Conservation (phyloP, 164 flowering plant species). For the Buxus sempervirens region DNA sequence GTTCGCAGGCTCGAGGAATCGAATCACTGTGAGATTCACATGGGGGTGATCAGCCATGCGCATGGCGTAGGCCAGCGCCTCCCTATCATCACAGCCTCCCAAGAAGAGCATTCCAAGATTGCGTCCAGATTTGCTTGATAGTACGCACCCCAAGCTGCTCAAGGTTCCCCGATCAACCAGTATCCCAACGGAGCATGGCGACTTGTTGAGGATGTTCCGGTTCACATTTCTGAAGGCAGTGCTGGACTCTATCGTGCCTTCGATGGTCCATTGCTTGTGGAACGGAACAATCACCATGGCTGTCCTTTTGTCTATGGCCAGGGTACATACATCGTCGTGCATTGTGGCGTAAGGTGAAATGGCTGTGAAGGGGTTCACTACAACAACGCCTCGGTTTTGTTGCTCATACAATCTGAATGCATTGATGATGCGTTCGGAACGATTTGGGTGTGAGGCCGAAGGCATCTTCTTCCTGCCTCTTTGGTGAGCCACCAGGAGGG, state of each 20-base stretch:
- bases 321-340: slow-evolving; percentile 44
- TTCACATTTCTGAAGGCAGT: slow-evolving; percentile 29
- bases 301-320: slow-evolving; percentile 38
- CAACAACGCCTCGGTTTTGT: slow-evolving; percentile 3
- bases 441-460: background rate
- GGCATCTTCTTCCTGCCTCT: background rate
- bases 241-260: slow-evolving; percentile 20
- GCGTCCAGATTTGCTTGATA: slow-evolving; percentile 6
- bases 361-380: slow-evolving; percentile 26
- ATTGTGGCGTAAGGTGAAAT: slow-evolving; percentile 39
- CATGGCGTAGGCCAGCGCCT: slow-evolving; percentile 38
- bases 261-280: slow-evolving; percentile 41
- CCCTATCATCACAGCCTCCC: slow-evolving; percentile 53
- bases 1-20: slow-evolving; percentile 18
- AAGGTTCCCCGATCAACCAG: slow-evolving; percentile 35
- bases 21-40: slow-evolving; percentile 31
- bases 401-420: slow-evolving; percentile 27
- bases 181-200: slow-evolving; percentile 56
- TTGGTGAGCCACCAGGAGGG: slow-evolving; percentile 35
- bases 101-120: slow-evolving; percentile 36
- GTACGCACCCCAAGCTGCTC: slow-evolving; percentile 8
- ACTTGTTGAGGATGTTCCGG: slow-evolving; percentile 28
- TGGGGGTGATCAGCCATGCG: slow-evolving; percentile 34
- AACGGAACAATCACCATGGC: slow-evolving; percentile 42
- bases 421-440: slow-evolving; percentile 32